phyloP scores from a whole-genome alignment of 768 basidiomycete species.

The Lactifluus subvellereus region DNA sequence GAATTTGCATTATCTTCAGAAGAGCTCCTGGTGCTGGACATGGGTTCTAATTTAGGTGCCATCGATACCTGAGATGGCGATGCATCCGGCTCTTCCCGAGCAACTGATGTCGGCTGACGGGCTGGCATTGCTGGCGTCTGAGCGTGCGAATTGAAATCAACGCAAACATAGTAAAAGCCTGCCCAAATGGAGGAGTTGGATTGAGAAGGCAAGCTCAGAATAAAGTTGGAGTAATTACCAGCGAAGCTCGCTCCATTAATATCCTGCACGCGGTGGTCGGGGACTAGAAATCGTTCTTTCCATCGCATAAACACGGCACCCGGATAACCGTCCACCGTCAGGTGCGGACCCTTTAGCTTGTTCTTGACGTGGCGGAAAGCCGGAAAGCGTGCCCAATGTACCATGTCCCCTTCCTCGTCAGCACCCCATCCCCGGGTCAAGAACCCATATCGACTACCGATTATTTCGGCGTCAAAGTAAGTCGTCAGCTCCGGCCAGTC shows the following conservation, averaged over 20 bases:
- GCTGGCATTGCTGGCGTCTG: conserved; percentile 34
- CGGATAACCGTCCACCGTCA: conserved; percentile 76
- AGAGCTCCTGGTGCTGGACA: conserved; percentile 23
- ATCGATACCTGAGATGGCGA: neutral
- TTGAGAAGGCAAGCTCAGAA: neutral
- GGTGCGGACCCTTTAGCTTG: conserved; percentile 69
- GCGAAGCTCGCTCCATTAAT: conserved; percentile 95
- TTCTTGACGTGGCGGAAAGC: conserved; percentile 77
- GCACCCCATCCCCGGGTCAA: conserved; percentile 89
- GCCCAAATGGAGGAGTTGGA: conserved; percentile 14
- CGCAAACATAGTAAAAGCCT: conserved; percentile 95
- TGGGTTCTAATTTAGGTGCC: conserved; percentile 27
- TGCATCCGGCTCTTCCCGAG: conserved; percentile 26
- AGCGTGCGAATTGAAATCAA: conserved; percentile 76
- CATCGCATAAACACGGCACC: conserved; percentile 92
- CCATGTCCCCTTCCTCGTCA: conserved; percentile 83
- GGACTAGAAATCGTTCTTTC: conserved; percentile 96
- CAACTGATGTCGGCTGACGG: conserved; percentile 35
- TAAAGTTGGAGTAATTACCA: conserved; percentile 40
- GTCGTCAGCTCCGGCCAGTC: conserved; percentile 96
- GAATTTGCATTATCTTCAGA: conserved; percentile 33
- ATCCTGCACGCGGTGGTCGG: conserved; percentile 87
- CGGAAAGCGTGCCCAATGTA: conserved; percentile 93
- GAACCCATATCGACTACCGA: conserved; percentile 87
- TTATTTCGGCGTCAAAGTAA: conserved; percentile 95